Conservation (phyloP, 1,284 basidiomycete species). For the Heterobasidion occidentale region DNA sequence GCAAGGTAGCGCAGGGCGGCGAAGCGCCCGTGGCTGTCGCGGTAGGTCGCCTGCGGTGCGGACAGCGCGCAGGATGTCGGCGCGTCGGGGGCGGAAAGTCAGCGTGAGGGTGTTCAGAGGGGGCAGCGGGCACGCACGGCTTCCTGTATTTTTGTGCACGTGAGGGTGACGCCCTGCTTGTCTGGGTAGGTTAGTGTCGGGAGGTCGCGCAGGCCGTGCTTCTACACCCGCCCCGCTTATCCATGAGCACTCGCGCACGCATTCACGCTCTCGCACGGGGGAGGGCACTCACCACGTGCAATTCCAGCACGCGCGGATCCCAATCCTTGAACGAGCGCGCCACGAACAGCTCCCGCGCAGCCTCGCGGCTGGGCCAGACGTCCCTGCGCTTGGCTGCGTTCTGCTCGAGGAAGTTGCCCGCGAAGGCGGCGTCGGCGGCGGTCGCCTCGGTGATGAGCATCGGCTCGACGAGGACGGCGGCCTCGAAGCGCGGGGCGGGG, state of each 20-base stretch:
- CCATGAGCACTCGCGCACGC: not conserved
- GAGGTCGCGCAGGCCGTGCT: conserved; percentile 35
- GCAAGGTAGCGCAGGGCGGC: conserved; percentile 23
- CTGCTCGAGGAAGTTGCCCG: conserved; percentile 16
- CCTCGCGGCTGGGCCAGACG: conserved; percentile 40
- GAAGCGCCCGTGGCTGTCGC: conserved; percentile 27
- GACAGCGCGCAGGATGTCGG: too few relatives aligned
- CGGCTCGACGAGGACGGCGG: conserved; percentile 36
- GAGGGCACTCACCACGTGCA: conserved; percentile 30
- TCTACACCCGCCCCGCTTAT: conserved; percentile 19
- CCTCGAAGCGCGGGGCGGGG: conserved; percentile 29
- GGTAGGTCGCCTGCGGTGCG: conserved; percentile 33
- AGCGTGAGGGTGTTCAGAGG: not conserved
- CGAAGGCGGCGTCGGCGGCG: not conserved
- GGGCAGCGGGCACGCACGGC: conserved; percentile 13
- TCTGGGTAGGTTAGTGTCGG: conserved; percentile 39
- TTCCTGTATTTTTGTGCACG: conserved; percentile 38
- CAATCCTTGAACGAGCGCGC: conserved; percentile 34
- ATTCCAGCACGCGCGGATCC: conserved; percentile 39
- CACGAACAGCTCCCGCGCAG: conserved; percentile 29
- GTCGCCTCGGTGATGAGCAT: conserved; percentile 27
- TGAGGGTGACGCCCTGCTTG: conserved; percentile 42
- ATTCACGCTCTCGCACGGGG: not conserved
- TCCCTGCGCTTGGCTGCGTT: conserved; percentile 35
- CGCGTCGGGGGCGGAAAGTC: not conserved